phyloP scores from a whole-genome alignment of 805 yeast genomes.

The Myxozyma monticola region DNA sequence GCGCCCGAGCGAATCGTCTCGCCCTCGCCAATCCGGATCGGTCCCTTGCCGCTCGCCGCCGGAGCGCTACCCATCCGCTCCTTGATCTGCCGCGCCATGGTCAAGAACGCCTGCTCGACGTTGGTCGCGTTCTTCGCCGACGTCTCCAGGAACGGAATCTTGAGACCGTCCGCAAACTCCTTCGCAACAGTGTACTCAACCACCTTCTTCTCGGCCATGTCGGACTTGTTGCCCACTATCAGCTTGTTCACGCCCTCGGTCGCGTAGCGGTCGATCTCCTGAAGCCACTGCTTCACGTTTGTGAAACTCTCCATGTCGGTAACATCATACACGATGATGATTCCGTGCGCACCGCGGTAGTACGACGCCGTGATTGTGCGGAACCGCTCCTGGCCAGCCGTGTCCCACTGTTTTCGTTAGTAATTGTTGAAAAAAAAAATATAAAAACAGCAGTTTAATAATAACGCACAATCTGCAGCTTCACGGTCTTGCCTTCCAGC shows the following conservation, averaged over 20 bases:
- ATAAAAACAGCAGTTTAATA: slow-evolving; percentile 2
- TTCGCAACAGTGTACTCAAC: slow-evolving; percentile 95
- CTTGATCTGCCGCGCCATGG: slow-evolving; percentile 98
- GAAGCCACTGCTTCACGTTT: slow-evolving; percentile 97
- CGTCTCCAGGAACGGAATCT: slow-evolving; percentile 93
- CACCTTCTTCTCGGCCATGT: slow-evolving; percentile 86
- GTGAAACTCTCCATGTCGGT: slow-evolving; percentile 87
- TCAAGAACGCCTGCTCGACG: slow-evolving; percentile 97
- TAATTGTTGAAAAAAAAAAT: neutral
- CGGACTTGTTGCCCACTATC: slow-evolving; percentile 95
- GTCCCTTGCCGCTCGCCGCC: slow-evolving; percentile 44
- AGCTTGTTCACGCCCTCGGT: slow-evolving; percentile 96
- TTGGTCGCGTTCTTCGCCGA: slow-evolving; percentile 93
- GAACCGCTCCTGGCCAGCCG: slow-evolving; percentile 98
- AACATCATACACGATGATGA: slow-evolving; percentile 95
- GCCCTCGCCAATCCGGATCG: slow-evolving; percentile 44
- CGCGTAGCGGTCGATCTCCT: slow-evolving; percentile 97
- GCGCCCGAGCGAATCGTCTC: slow-evolving; percentile 45
- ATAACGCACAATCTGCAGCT: slow-evolving; percentile 77
- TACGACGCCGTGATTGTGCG: slow-evolving; percentile 96
- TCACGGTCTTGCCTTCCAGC: slow-evolving; percentile 94
- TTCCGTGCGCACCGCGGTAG: slow-evolving; percentile 98
- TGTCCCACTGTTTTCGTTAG: slow-evolving; percentile 66
- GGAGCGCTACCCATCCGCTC: slow-evolving; percentile 77
- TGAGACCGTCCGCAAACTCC: slow-evolving; percentile 94